Evolutionary conservation across 2,329 filamentous ascomycete genomes (phyloP).

Genomic region (Septoria petroselini): DNA sequence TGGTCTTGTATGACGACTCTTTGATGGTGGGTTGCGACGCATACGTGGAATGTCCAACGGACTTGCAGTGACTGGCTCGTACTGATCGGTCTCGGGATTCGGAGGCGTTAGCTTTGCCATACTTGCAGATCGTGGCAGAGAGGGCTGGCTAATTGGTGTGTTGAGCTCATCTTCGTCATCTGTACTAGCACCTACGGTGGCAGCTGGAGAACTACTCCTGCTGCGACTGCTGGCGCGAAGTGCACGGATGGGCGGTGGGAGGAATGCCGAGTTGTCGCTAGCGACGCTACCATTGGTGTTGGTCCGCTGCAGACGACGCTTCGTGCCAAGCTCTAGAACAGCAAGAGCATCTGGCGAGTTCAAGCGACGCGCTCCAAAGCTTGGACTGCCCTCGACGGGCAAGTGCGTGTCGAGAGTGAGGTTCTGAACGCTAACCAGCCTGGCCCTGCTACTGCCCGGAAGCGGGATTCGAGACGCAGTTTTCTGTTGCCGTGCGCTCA

Average conservation of each 20-base stretch:
- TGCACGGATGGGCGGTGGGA: neutral
- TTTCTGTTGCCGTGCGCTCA: neutral
- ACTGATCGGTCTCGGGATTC: neutral
- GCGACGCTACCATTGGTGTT: slow-evolving; percentile 21
- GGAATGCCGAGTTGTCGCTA: slow-evolving; percentile 14
- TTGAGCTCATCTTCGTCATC: slow-evolving; percentile 29
- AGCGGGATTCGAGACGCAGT: slow-evolving; percentile 35
- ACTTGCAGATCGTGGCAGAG: slow-evolving; percentile 1
- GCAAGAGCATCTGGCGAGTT: slow-evolving; percentile 26
- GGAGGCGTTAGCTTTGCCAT: slow-evolving; percentile 4
- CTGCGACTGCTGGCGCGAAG: slow-evolving; percentile 16
- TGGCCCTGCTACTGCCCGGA: slow-evolving; percentile 28
- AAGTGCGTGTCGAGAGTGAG: neutral
- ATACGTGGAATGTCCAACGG: slow-evolving; percentile 5
- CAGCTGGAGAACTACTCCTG: slow-evolving; percentile 27
- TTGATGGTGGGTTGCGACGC: slow-evolving; percentile 23
- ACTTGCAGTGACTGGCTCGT: neutral
- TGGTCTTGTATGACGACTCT: slow-evolving; percentile 28
- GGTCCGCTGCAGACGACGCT: slow-evolving; percentile 24
- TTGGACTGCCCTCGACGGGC: slow-evolving; percentile 7
- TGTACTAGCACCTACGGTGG: slow-evolving; percentile 24
- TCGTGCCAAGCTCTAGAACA: slow-evolving; percentile 31
- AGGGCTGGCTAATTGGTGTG: slow-evolving; percentile 23
- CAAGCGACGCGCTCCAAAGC: slow-evolving; percentile 12
- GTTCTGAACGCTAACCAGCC: slow-evolving; percentile 25